Percentiles rank a stretch among this genome's conserved stretches.
Evolutionary conservation across 2,329 filamentous ascomycete species (phyloP).

Genomic region (Apiospora marii): DNA sequence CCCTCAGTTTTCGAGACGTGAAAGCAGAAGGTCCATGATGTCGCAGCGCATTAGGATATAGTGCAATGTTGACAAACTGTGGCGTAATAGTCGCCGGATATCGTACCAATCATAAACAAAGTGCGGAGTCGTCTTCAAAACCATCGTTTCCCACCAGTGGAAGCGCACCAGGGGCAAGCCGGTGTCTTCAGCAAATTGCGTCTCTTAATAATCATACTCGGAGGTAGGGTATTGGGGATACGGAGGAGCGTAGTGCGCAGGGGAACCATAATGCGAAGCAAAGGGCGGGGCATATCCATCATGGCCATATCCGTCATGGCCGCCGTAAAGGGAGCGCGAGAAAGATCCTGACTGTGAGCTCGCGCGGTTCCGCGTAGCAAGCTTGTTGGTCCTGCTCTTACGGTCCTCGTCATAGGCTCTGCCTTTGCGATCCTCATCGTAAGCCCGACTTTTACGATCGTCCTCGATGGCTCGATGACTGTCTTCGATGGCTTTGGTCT

Average conservation of each 20-base stretch:
- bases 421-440: slow-evolving; percentile 1
- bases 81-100: slow-evolving; percentile 9
- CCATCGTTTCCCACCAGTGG: neutral
- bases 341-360: slow-evolving; percentile 60
- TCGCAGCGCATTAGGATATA: slow-evolving; percentile 15
- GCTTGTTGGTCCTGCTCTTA: slow-evolving; percentile 49
- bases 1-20: neutral
- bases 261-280: slow-evolving; percentile 10
- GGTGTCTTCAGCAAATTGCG: neutral
- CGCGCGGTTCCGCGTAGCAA: slow-evolving; percentile 54
- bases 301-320: slow-evolving; percentile 22
- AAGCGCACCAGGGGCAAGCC: neutral
- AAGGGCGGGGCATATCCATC: slow-evolving; percentile 32
- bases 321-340: slow-evolving; percentile 35
- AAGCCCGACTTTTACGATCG: slow-evolving; percentile 49
- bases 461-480: slow-evolving; percentile 56
- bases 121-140: neutral
- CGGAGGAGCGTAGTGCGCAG: slow-evolving; percentile 11
- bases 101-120: slow-evolving; percentile 14
- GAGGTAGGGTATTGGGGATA: slow-evolving; percentile 6
- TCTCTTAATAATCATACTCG: slow-evolving; percentile 9
- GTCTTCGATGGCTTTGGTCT: slow-evolving; percentile 43
- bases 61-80: slow-evolving; percentile 17
- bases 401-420: neutral
- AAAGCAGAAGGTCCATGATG: neutral